Evolutionary conservation across 495 filamentous ascomycete species (phyloP), one percentile per base, ranked within the genome.

Genomic region (Aspergillus sparsus): DNA sequence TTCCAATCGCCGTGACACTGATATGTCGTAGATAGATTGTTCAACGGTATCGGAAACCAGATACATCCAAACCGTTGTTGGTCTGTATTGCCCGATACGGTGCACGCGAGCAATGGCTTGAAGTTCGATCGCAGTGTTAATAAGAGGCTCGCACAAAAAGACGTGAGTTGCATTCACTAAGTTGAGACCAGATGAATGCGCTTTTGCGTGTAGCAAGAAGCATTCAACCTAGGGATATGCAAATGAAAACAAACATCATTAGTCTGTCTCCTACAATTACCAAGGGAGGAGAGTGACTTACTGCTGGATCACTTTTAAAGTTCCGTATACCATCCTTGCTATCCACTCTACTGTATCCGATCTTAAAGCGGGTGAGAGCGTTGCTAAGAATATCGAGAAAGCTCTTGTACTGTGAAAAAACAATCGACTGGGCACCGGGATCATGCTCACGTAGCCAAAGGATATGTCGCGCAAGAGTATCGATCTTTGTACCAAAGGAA

Each of bases 11-110:
- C 91, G 80, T 45, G 82, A 74, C 10, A 95, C 91, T 0, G 90
- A 92, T 16, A 97, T 82, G 37, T 92, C 84, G 68, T 97, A 90
- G 46, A 98, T 94, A 0, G 87, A 86, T 69, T 95, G 86, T 64
- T 98, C 93, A 2, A 97, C 91, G 0, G 93, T 96, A 49, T 88
- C 89, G 5, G 88, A 85, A 18, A 96, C 82, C 2, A 97, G 82
- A 70, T 98, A 98, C 72, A 97, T 89, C 89, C 92, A 98, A 6
- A 97, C 93, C 2, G 91, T 96, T 7, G 93, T 98, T 60, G 87
- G 80, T 31, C 89, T 85, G 58, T 86, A 82, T 71, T 98, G 93
- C 0, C 93, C 93, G 55, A 98, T 98, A 39, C 93, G 83, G 70
- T 98, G 91, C 0, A 98, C 92, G 49, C 93, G 87, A 6, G 92